These are phyloP conservation scores for Gymnopilus dilepis DNA, from an alignment of 768 basidiomycete genomes.

Conservation along the genomic window DNA sequence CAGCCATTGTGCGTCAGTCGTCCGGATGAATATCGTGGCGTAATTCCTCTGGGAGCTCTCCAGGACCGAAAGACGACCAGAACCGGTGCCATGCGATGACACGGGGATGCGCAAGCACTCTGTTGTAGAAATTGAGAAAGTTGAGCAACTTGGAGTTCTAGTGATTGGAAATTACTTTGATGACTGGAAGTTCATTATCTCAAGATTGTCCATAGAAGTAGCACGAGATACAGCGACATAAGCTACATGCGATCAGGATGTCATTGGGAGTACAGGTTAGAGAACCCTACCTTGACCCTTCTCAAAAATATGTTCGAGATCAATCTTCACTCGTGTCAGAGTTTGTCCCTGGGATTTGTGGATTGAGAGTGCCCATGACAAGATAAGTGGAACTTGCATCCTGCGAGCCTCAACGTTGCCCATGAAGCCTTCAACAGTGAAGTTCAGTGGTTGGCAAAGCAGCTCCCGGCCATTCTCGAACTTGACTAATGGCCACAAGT, in stretches of 20 bases:
- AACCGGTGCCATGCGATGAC: conserved; percentile 57
- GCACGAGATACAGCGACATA: conserved; percentile 78
- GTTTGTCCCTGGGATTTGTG: conserved; percentile 94
- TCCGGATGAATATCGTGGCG: conserved; percentile 25
- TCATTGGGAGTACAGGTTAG: background rate
- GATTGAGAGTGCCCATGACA: conserved; percentile 86
- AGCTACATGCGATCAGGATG: conserved; percentile 37
- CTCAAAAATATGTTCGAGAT: conserved; percentile 76
- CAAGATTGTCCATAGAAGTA: conserved; percentile 62
- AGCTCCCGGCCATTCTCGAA: conserved; percentile 56
- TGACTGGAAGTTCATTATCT: conserved; percentile 66
- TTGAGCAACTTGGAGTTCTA: no score
- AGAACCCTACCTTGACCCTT: conserved; percentile 66
- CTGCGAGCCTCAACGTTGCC: conserved; percentile 64
- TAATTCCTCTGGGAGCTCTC: conserved; percentile 25
- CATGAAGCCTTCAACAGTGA: conserved; percentile 58
- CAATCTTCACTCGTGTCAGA: conserved; percentile 77
- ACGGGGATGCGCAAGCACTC: conserved; percentile 61
- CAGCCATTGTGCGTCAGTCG: background rate
- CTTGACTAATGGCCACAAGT: conserved; percentile 63
- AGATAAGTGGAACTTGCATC: conserved; percentile 56
- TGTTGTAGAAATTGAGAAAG: conserved; percentile 29
- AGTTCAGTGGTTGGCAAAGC: conserved; percentile 58
- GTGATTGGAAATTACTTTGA: conserved; percentile 44
- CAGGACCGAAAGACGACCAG: conserved; percentile 35